Evolutionary conservation across 805 yeast species (phyloP).

Genomic region (Priceomyces melissophilus): DNA sequence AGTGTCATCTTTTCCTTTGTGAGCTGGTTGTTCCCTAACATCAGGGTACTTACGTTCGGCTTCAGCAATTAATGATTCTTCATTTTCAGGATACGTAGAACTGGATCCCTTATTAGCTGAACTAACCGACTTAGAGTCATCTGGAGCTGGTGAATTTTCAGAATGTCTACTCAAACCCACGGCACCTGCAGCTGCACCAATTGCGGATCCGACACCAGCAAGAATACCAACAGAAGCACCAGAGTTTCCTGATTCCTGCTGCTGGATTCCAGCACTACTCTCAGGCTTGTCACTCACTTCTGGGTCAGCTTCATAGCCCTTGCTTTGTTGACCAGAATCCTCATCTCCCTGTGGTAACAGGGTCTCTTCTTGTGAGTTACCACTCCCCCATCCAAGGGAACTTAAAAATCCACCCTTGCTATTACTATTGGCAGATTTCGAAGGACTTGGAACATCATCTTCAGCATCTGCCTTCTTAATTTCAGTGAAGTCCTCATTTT

Average conservation of each 20-base stretch:
- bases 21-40: conserved; percentile 11
- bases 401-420: conserved; percentile 1
- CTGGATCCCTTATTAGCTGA: neutral
- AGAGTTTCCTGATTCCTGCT: neutral
- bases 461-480: conserved; percentile 1
- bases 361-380: too few relatives aligned
- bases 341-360: too few relatives aligned
- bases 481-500: neutral
- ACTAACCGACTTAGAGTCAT: neutral
- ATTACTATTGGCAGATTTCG: neutral
- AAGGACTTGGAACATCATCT: neutral
- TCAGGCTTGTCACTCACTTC: too few relatives aligned
- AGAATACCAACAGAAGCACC: neutral
- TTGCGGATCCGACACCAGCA: conserved; percentile 4
- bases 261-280: too few relatives aligned
- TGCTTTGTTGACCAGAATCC: too few relatives aligned
- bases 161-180: conserved; percentile 1
- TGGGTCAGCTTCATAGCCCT: too few relatives aligned
- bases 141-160: neutral
- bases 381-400: conserved; percentile 2
- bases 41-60: conserved; percentile 16
- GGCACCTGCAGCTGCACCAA: conserved; percentile 5
- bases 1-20: conserved; percentile 2
- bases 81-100: neutral
- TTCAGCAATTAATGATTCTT: conserved; percentile 17